Base-by-base conservation (phyloP, 768 basidiomycete species). In the Lentinula aciculospora region DNA sequence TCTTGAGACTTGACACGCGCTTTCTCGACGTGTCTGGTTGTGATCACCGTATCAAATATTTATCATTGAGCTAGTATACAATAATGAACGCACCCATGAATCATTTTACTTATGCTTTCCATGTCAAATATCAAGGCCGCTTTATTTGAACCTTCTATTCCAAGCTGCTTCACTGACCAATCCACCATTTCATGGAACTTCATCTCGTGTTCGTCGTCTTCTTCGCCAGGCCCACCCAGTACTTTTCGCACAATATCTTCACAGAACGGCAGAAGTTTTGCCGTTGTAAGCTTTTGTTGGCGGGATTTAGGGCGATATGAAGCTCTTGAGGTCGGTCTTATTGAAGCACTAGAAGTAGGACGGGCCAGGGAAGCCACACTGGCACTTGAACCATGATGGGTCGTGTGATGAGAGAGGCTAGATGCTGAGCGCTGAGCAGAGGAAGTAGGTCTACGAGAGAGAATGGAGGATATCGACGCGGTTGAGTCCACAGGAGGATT, bases 1-100 rank as follows among this genome's bases (percentile, higher is more conserved):
- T 92, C 84, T 49, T 80, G 74, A 12, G 83, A 82, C 60, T 85
- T 82, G 56, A 93, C 79, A 37, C 81, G 81, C 13, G 88, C 87
- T 67, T 92, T 92, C 65, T 86, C 72, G 19, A 77, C 73, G 66
- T 77, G 80, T 21, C 42, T 44, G 21, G 42, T 44, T 9, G 12
- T 9, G n/a, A 12, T 15, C n/a, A n/a, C n/a, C n/a, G n/a, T 88
- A 88, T 58, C 28, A 57, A 50, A 15, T 46, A 23, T 49, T 44
- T 39, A 37, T 58, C 46, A 59, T 34, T 42, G 32, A 12, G 42
- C n/a, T 46, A 15, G 19, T 45, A 25, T 57, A 59, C 69, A 89
- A 7, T n/a, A 44, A 44, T 15, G 17, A 17, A 40, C 42, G 42
- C 42, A 44, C 88, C 88, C 81, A 60, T 68, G 71, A 65, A 82